These are phyloP conservation scores for Phytophthora capsici DNA, from an alignment of 352 stramenopile genomes.

Conservation along the genomic window DNA sequence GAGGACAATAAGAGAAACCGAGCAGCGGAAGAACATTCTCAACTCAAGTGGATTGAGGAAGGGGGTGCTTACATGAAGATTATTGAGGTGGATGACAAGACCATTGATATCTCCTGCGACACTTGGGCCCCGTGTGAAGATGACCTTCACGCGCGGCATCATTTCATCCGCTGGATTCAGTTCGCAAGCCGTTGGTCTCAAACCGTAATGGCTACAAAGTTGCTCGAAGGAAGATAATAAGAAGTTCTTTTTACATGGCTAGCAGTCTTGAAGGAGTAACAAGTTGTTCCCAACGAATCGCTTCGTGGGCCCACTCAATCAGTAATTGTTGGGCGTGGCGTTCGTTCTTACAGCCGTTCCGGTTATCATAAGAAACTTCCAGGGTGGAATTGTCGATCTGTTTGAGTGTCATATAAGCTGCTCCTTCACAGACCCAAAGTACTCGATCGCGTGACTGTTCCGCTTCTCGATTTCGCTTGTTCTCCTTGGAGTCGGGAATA, in stretches of 20 bases:
- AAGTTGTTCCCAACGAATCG: slow-evolving; percentile 59
- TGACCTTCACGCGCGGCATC: background rate
- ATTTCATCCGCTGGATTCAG: background rate
- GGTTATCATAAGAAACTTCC: slow-evolving; percentile 39
- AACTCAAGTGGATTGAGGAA: background rate
- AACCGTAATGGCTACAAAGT: background rate
- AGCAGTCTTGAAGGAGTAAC: slow-evolving; percentile 39
- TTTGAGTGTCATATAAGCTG: slow-evolving; percentile 28
- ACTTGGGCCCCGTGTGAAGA: background rate
- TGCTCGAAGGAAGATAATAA: background rate
- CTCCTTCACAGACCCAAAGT: slow-evolving; percentile 38
- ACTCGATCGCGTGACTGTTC: slow-evolving; percentile 19
- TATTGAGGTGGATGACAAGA: background rate
- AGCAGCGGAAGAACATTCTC: too few species aligned
- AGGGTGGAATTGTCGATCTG: slow-evolving; percentile 35
- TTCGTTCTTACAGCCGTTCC: slow-evolving; percentile 36
- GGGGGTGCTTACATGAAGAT: background rate
- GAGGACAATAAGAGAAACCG: background rate
- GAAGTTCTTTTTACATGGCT: background rate
- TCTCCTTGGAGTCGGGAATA: slow-evolving; percentile 32
- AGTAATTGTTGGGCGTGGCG: slow-evolving; percentile 53
- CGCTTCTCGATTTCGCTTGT: slow-evolving; percentile 28
- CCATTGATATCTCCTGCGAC: background rate
- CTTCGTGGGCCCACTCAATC: slow-evolving; percentile 52
- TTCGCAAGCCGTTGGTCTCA: background rate